These are phyloP conservation scores for Botrytis tulipae DNA, from an alignment of 2,329 filamentous ascomycete species.

Conservation along the genomic window DNA sequence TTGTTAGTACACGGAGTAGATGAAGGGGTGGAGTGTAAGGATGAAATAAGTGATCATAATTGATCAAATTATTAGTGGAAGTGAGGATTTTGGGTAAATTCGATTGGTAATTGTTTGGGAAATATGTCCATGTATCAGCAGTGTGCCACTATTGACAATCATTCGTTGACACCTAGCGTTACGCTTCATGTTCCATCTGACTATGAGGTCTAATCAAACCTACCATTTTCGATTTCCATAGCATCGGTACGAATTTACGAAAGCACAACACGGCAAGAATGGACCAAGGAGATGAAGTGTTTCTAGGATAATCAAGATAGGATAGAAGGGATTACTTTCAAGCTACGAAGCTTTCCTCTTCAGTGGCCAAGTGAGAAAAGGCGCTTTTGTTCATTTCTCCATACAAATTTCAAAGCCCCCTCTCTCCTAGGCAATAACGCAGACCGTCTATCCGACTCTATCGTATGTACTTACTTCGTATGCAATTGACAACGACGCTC, in stretches of 20 bases:
- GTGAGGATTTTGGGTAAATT: neutral
- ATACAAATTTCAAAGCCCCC: neutral
- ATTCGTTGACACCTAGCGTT: slow-evolving; percentile 5
- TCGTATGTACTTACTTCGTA: neutral
- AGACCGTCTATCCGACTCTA: neutral
- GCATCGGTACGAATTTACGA: slow-evolving; percentile 6
- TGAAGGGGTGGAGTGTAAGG: neutral
- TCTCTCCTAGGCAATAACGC: neutral
- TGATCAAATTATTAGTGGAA: neutral
- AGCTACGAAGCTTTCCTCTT: neutral
- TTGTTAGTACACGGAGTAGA: neutral
- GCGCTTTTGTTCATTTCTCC: neutral
- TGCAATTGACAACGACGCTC: slow-evolving; percentile 6
- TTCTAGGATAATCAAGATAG: neutral
- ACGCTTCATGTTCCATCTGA: slow-evolving; percentile 7
- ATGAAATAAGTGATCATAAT: slow-evolving; percentile 4
- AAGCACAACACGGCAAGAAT: slow-evolving; percentile 15
- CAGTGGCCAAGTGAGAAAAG: neutral
- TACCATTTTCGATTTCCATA: slow-evolving; percentile 1
- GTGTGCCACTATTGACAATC: slow-evolving; percentile 7
- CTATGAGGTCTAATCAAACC: slow-evolving; percentile 12
- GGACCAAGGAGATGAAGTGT: slow-evolving; percentile 11
- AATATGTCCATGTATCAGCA: slow-evolving; percentile 3
- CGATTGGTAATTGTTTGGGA: neutral
- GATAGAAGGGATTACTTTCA: neutral